Evolutionary conservation across 1,284 basidiomycete genomes (phyloP).

Genomic region (Ustilago bromivora): DNA sequence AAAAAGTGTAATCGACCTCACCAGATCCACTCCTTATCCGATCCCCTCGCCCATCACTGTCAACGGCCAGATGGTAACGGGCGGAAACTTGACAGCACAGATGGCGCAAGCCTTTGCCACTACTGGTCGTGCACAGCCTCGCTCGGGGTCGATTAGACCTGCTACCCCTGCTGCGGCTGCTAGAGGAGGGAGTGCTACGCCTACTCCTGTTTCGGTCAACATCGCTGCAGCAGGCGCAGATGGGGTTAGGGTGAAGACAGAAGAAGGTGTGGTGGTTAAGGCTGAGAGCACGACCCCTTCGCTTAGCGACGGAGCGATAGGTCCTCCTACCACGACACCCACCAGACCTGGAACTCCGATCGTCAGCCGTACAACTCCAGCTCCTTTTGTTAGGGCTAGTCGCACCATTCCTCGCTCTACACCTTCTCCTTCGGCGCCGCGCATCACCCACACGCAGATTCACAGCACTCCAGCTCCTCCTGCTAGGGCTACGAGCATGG

Average conservation of each 20-base stretch:
- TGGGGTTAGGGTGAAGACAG: neutral
- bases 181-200: neutral
- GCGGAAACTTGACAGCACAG: neutral
- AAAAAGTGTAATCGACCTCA: neutral
- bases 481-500: too few species aligned
- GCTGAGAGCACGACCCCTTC: neutral
- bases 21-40: neutral
- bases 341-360: neutral
- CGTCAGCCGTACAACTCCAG: too few species aligned
- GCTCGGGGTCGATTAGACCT: neutral
- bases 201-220: neutral
- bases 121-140: neutral
- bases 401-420: too few species aligned
- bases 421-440: too few species aligned
- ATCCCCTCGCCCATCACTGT: neutral
- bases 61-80: neutral
- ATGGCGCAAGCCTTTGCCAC: conserved; percentile 1
- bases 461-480: too few species aligned
- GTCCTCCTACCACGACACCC: neutral
- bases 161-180: neutral
- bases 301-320: neutral
- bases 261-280: neutral
- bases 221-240: too few species aligned
- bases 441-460: too few species aligned
- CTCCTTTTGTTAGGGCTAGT: too few species aligned